Conservation (phyloP, 495 filamentous ascomycete genomes). For the Penicillium canariense region DNA sequence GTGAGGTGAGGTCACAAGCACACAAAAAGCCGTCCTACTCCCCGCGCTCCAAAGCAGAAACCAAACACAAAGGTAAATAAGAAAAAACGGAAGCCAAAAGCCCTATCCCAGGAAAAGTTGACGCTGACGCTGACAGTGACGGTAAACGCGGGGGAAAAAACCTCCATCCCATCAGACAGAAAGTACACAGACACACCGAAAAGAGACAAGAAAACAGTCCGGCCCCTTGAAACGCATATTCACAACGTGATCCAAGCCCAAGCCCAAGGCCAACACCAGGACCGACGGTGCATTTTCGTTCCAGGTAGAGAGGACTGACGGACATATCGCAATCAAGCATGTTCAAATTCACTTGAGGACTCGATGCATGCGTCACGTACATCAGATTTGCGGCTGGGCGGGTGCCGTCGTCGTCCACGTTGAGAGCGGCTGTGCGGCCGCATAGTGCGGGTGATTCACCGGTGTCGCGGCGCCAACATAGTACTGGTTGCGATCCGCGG, state of each 20-base stretch:
- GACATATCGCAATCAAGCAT: background rate
- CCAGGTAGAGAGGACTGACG: background rate
- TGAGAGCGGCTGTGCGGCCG: conserved; percentile 31
- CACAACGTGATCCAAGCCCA: conserved; percentile 3
- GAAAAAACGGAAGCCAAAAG: conserved; percentile 7
- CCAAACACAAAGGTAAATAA: conserved; percentile 14
- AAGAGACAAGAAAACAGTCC: conserved; percentile 1
- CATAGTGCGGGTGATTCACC: conserved; percentile 36
- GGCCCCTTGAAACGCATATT: conserved; percentile 5
- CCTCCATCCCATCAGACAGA: background rate
- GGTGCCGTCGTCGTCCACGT: conserved; percentile 44
- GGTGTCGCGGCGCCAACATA: conserved; percentile 33
- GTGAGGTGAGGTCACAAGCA: conserved; percentile 11
- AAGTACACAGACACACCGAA: too few species aligned
- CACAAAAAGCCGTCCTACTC: conserved; percentile 27
- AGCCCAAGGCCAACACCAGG: background rate
- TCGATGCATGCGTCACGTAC: background rate
- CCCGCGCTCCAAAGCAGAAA: conserved; percentile 24
- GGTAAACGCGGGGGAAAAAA: background rate
- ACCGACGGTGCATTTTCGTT: background rate
- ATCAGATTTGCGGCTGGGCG: conserved; percentile 46
- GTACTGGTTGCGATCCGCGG: conserved; percentile 36
- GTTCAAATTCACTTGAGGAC: background rate
- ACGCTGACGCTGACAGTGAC: background rate
- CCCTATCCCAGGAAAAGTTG: background rate